A percentile compares a stretch with the other conserved stretches of the same genome.
Conservation (phyloP, 2,329 filamentous ascomycete species). For the Beauveria varroae region DNA sequence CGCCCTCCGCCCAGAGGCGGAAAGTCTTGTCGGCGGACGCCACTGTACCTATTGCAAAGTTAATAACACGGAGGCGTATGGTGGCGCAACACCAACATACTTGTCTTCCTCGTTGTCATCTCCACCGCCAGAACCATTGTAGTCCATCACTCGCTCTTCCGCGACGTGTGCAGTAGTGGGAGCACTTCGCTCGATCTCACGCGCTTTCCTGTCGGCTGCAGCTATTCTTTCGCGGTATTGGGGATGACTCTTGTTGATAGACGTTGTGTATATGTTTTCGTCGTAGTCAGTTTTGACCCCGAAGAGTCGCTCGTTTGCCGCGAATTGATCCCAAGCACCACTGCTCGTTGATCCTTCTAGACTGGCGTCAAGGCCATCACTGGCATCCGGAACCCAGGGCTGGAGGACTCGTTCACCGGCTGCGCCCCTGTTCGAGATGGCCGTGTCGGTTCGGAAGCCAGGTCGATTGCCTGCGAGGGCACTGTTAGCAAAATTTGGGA, state of each 20-base stretch:
- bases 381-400: slow-evolving; percentile 66
- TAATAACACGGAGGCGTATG: slow-evolving; percentile 15
- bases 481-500: slow-evolving; percentile 9
- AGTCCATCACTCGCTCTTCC: slow-evolving; percentile 76
- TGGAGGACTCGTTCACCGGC: slow-evolving; percentile 70
- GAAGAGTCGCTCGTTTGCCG: slow-evolving; percentile 78
- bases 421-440: slow-evolving; percentile 70
- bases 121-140: slow-evolving; percentile 54
- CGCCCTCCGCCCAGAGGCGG: slow-evolving; percentile 50
- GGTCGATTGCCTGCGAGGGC: slow-evolving; percentile 51
- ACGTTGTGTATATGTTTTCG: slow-evolving; percentile 89
- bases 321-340: slow-evolving; percentile 84
- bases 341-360: slow-evolving; percentile 53
- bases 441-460: slow-evolving; percentile 77
- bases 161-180: slow-evolving; percentile 75
- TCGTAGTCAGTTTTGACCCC: slow-evolving; percentile 86
- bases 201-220: slow-evolving; percentile 73
- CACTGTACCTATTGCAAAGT: slow-evolving; percentile 62
- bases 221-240: slow-evolving; percentile 72
- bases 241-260: slow-evolving; percentile 77
- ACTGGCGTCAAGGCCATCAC: slow-evolving; percentile 58
- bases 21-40: slow-evolving; percentile 72
- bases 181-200: slow-evolving; percentile 76
- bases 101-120: slow-evolving; percentile 89
- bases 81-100: slow-evolving; percentile 36